A percentile compares a stretch with the other conserved stretches of the same genome.
These are phyloP conservation scores for Fagopyrum homotropicum DNA, from an alignment of 148 eudicot species.

Conservation along the genomic window DNA sequence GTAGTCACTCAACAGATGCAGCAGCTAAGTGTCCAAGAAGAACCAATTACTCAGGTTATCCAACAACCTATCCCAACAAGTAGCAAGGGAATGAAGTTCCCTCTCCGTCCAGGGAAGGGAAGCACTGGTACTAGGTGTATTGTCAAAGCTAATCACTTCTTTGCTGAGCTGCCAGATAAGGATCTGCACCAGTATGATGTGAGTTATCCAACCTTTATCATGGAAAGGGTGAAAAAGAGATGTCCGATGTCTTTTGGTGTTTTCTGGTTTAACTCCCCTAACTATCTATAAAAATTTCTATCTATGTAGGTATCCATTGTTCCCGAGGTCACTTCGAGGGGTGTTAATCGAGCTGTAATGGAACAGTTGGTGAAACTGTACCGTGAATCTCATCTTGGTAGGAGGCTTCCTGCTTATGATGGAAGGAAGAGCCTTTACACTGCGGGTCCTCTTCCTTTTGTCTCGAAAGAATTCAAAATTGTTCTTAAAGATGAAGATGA, in stretches of 20 bases:
- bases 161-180: constrained; percentile 86
- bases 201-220: constrained; percentile 17
- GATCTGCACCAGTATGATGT: constrained; percentile 95
- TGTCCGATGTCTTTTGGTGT: neutral
- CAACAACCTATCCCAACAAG: constrained; percentile 64
- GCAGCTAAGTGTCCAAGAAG: constrained; percentile 43
- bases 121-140: constrained; percentile 52
- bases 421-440: constrained; percentile 81
- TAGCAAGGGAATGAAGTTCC: constrained; percentile 78
- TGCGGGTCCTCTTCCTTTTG: constrained; percentile 81
- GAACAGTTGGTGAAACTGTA: constrained; percentile 50
- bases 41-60: constrained; percentile 39
- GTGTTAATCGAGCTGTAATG: constrained; percentile 74
- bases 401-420: constrained; percentile 80
- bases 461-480: constrained; percentile 56
- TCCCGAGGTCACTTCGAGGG: constrained; percentile 76
- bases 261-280: neutral
- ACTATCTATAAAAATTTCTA: neutral
- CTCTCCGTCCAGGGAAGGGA: constrained; percentile 92
- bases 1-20: constrained; percentile 45
- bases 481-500: constrained; percentile 60
- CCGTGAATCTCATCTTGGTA: constrained; percentile 75
- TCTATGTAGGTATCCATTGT: constrained; percentile 59
- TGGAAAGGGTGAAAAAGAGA: neutral
- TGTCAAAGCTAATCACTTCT: constrained; percentile 93